Base-by-base conservation (phyloP, 169 alveolate species). In the Plasmodium vivax region DNA sequence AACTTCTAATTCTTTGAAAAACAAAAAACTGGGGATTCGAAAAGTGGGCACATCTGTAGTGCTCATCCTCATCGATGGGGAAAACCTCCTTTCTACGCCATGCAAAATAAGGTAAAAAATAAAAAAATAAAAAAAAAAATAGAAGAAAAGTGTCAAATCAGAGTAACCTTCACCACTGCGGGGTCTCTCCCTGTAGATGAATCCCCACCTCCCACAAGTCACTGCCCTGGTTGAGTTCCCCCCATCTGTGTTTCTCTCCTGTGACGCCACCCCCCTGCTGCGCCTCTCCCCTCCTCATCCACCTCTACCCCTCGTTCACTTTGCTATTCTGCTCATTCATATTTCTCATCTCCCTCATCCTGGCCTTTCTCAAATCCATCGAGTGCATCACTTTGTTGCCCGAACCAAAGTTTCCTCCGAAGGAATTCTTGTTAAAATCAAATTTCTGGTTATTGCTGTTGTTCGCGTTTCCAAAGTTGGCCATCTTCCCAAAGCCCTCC, bases 311-410 rank as follows among this genome's bases (percentile, higher is more conserved):
- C 8, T 81, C 85, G 32, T 81, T 81, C 3, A 47, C 36, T 7
- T 87, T 75, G 23, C n/a, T 36, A 56, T 51, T 75, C 19, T 75
- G 85, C 34, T 79, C 93, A 43, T 71, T 87, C 71, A 87, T 36
- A 45, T 73, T 87, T 87, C 93, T 87, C 73, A 87, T 56, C 16
- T 87, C 93, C n/a, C 85, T 87, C 93, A 87, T 87, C n/a, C 93
- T 72, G 36, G 87, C 68, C 38, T 77, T 87, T 54, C 85, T 62
- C 32, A 68, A n/a, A 56, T 87, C 93, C 62, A 87, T 7, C 19
- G 93, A 75, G 56, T 77, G 80, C 56, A 87, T 75, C 62, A 32
- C 43, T 36, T 87, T 87, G 41, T 77, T 87, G 8, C 58, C 58
- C 32, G 72, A 36, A n/a, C 45, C 43, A 27, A 87, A 75, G 80